Conservation (phyloP, 1,284 basidiomycete genomes). For the Ustilago tritici region DNA sequence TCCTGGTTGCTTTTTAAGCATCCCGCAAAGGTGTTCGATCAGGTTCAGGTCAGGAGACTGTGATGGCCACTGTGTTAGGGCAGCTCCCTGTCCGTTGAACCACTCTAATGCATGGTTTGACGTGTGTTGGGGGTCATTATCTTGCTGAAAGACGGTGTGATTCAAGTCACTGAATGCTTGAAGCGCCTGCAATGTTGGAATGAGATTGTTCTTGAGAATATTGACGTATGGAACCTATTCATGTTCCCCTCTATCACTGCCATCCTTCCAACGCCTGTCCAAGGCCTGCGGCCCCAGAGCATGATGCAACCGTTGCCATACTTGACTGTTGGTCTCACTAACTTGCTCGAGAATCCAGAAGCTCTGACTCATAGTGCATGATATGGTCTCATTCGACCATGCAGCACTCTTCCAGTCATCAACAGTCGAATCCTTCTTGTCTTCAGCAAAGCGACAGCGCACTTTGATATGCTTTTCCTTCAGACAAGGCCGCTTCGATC, state of each 20-base stretch:
- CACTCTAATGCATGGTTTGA: constrained; percentile 27
- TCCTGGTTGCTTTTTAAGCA: constrained; percentile 12
- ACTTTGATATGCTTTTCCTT: constrained; percentile 2
- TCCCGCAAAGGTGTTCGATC: constrained; percentile 70
- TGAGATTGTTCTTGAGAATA: constrained; percentile 68
- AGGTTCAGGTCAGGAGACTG: constrained; percentile 70
- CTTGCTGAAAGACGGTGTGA: constrained; percentile 70
- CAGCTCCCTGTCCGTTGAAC: constrained; percentile 62
- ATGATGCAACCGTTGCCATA: constrained; percentile 25
- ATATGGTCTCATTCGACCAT: constrained; percentile 30
- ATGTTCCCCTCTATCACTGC: constrained; percentile 59
- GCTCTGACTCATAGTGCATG: constrained; percentile 15
- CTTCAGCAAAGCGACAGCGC: constrained; percentile 14
- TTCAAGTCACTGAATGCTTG: constrained; percentile 15
- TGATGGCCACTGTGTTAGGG: constrained; percentile 66
- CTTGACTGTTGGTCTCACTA: constrained; percentile 12
- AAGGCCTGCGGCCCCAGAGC: constrained; percentile 32
- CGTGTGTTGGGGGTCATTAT: constrained; percentile 68
- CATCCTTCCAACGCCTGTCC: constrained; percentile 13
- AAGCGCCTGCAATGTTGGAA: constrained; percentile 45
- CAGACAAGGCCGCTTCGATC: constrained; percentile 1
- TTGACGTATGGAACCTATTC: constrained; percentile 66
- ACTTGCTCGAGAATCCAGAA: constrained; percentile 5
- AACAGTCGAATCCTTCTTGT: constrained; percentile 24
- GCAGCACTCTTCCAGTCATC: constrained; percentile 24